A percentile compares a stretch with the other conserved stretches of the same genome.
Evolutionary conservation across 345 rosid genomes (phyloP).

Genomic region (Balakata baccata): DNA sequence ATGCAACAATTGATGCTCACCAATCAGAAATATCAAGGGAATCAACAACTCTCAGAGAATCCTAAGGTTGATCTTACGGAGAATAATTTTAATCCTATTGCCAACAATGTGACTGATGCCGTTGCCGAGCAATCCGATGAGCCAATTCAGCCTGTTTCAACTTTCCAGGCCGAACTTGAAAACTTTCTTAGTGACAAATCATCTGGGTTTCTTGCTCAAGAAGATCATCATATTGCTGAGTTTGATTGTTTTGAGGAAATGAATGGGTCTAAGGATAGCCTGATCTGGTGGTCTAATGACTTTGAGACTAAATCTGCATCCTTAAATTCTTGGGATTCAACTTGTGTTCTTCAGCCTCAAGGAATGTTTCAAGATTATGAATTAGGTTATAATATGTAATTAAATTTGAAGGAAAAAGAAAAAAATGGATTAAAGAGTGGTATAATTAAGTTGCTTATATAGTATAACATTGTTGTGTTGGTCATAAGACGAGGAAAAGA

Average conservation of each 20-base stretch:
- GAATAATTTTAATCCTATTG: slow-evolving; percentile 18
- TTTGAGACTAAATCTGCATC: slow-evolving; percentile 55
- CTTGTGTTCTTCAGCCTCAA: slow-evolving; percentile 39
- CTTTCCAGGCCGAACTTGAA: slow-evolving; percentile 41
- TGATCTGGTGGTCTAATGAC: slow-evolving; percentile 66
- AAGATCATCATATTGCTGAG: slow-evolving; percentile 42
- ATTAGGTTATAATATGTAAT: slow-evolving; percentile 50
- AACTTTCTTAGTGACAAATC: slow-evolving; percentile 28
- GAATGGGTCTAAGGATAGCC: slow-evolving; percentile 39
- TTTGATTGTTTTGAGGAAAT: slow-evolving; percentile 50
- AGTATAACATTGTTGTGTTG: slow-evolving; percentile 14
- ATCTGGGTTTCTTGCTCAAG: slow-evolving; percentile 28
- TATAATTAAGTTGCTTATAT: slow-evolving; percentile 5
- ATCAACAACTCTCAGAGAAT: slow-evolving; percentile 11
- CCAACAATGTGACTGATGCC: slow-evolving; percentile 16
- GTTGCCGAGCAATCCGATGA: neutral
- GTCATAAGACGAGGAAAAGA: slow-evolving; percentile 22
- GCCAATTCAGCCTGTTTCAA: slow-evolving; percentile 2
- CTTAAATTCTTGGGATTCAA: slow-evolving; percentile 65
- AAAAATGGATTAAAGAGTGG: neutral
- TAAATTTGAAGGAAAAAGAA: neutral
- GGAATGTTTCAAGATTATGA: slow-evolving; percentile 63
- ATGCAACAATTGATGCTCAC: slow-evolving; percentile 20
- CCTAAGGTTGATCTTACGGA: slow-evolving; percentile 20
- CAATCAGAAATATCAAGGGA: neutral